phyloP scores from a whole-genome alignment of 495 filamentous ascomycete genomes.

The Aspergillus panamensis region DNA sequence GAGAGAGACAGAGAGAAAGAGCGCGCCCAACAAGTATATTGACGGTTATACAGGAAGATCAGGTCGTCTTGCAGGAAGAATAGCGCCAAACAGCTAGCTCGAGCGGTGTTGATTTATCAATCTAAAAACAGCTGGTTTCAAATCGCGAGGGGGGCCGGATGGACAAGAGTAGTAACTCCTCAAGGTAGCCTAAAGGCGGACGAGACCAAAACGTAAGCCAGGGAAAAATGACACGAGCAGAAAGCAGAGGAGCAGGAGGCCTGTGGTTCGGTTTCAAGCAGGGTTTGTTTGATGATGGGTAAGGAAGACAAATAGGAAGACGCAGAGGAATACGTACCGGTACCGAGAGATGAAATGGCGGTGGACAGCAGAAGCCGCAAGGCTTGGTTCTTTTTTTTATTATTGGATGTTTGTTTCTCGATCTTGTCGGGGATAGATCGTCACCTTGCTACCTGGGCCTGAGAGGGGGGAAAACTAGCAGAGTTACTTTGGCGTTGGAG shows the following conservation, averaged over 20 bases:
- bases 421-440: background rate
- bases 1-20: no score
- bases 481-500: background rate
- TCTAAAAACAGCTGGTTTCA: slow-evolving; percentile 24
- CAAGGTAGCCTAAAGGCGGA: slow-evolving; percentile 21
- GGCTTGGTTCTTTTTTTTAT: no score
- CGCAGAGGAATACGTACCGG: slow-evolving; percentile 19
- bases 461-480: slow-evolving; percentile 8
- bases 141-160: slow-evolving; percentile 21
- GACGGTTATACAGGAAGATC: slow-evolving; percentile 19
- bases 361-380: slow-evolving; percentile 13
- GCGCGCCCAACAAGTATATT: slow-evolving; percentile 14
- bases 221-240: slow-evolving; percentile 15
- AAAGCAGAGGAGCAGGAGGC: slow-evolving; percentile 9
- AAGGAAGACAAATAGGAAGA: slow-evolving; percentile 17
- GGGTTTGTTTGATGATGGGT: slow-evolving; percentile 14
- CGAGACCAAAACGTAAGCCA: slow-evolving; percentile 20
- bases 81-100: slow-evolving; percentile 22
- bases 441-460: slow-evolving; percentile 13
- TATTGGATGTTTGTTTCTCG: no score
- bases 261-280: slow-evolving; percentile 17
- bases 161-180: slow-evolving; percentile 15
- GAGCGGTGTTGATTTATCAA: slow-evolving; percentile 22
- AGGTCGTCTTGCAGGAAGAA: slow-evolving; percentile 34
- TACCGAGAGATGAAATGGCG: slow-evolving; percentile 22